Evolutionary conservation across 2,329 filamentous ascomycete species (phyloP), one percentile per base, ranked within the genome.

Genomic region (Aspergillus sp.): DNA sequence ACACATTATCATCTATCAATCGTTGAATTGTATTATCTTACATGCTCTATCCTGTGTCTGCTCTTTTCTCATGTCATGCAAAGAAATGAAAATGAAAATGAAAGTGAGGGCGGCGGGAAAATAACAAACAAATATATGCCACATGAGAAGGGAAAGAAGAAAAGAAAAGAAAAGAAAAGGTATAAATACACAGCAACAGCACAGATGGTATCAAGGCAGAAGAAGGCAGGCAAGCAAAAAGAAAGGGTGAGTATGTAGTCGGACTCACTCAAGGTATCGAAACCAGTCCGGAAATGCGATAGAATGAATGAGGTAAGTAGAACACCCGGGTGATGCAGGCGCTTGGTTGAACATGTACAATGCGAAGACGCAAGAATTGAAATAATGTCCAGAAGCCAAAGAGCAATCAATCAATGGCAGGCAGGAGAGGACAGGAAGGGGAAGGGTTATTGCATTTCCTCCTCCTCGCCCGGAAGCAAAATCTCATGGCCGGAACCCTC

Each of bases 401-500:
- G 19, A 19, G 19, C 19, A 19, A 19, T 19, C 19, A 19, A 19
- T 19, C 19, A 2, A 19, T 19, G 19, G 34, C 6, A 19, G 26
- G 36, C 5, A 39, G 19, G 6, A 9, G 26, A 28, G 7, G 4
- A 28, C 4, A 27, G 36, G 7, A 7, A 28, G 27, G 5, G 7
- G 8, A 27, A 26, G 27, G 19, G 27, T 39, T 8, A 39, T 26
- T 28, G 26, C 36, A 46, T 19, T 29, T 67, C 60, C 6, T 67
- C 63, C 44, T 67, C 63, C 47, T 69, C 66, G 5, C 63, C 66
- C 9, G 65, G 62, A 47, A 69, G 65, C 28, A 63, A 32, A 44
- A 68, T 76, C 63, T 83, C 81, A 66, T 83, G 80, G 1, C 81
- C 81, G 40, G 70, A 78, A 2, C 82, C 82, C 58, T 86, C 82